Percentiles rank a stretch among this genome's conserved stretches.
Evolutionary conservation across 2,329 filamentous ascomycete genomes (phyloP).

Genomic region (Coniella lustricola): DNA sequence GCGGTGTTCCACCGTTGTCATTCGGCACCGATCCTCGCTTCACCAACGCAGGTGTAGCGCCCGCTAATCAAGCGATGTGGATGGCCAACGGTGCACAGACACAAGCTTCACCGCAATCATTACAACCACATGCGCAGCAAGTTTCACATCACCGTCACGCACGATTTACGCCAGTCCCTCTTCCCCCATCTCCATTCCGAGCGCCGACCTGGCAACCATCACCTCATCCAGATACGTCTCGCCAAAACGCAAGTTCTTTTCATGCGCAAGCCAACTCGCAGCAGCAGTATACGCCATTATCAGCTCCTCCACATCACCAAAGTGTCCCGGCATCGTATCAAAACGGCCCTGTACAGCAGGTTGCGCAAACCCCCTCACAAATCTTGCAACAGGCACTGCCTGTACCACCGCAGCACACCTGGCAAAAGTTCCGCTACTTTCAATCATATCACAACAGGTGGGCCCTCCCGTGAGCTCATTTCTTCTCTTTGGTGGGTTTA

Average conservation of each 20-base stretch:
- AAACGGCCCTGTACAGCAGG: constrained; percentile 3
- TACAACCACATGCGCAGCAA: background rate
- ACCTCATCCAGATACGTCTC: background rate
- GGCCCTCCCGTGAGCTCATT: constrained; percentile 12
- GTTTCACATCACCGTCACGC: background rate
- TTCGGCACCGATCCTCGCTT: constrained; percentile 21
- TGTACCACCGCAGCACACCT: constrained; percentile 24
- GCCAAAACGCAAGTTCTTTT: background rate
- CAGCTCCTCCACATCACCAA: background rate
- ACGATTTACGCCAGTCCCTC: constrained; percentile 2
- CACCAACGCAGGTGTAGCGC: constrained; percentile 17
- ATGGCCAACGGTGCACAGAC: constrained; percentile 25
- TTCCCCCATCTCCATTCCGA: background rate
- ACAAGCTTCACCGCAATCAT: constrained; percentile 17
- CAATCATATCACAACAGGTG: constrained; percentile 54
- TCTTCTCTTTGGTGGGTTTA: background rate
- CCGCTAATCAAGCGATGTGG: constrained; percentile 22
- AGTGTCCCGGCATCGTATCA: background rate
- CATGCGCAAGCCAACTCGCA: constrained; percentile 1
- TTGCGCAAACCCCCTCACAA: constrained; percentile 1
- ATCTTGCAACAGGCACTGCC: constrained; percentile 1
- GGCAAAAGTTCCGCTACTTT: constrained; percentile 51
- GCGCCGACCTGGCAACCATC: constrained; percentile 9
- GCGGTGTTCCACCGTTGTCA: constrained; percentile 15
- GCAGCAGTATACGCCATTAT: background rate